Conservation (phyloP, 768 basidiomycete species). For the Punctularia strigosozonata region DNA sequence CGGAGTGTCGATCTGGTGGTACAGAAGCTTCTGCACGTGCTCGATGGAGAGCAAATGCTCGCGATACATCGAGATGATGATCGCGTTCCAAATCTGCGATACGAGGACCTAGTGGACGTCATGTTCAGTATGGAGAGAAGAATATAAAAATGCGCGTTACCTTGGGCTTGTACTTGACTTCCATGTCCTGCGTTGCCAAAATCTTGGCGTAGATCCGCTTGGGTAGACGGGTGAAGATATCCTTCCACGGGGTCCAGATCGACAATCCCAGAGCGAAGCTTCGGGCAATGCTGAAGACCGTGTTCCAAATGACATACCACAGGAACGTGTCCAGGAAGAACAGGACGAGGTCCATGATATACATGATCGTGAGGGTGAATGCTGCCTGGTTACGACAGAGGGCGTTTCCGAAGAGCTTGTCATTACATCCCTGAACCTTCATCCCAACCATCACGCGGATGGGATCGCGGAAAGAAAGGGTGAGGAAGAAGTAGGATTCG, state of each 20-base stretch:
- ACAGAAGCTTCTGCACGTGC: conserved; percentile 94
- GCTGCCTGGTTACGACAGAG: conserved; percentile 91
- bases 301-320: conserved; percentile 99
- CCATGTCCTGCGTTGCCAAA: conserved; percentile 90
- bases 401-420: conserved; percentile 72
- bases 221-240: conserved; percentile 90
- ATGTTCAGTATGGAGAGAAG: conserved; percentile 2
- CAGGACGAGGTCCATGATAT: conserved; percentile 91
- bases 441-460: conserved; percentile 94
- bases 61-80: conserved; percentile 99
- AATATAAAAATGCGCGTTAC: conserved; percentile 27
- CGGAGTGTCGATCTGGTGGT: conserved; percentile 87
- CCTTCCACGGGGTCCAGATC: conserved; percentile 99
- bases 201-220: conserved; percentile 97
- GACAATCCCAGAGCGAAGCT: conserved; percentile 87
- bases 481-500: conserved; percentile 98
- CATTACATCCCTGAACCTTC: conserved; percentile 85
- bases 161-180: conserved; percentile 98
- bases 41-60: conserved; percentile 98
- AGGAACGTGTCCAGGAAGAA: conserved; percentile 99
- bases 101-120: conserved; percentile 72
- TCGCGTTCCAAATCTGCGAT: conserved; percentile 98
- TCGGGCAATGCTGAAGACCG: conserved; percentile 79
- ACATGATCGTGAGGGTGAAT: conserved; percentile 96
- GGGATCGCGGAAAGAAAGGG: conserved; percentile 86